A percentile compares a stretch with the other conserved stretches of the same genome.
phyloP scores from a whole-genome alignment of 257 asterid genomes.

The Striga asiatica region DNA sequence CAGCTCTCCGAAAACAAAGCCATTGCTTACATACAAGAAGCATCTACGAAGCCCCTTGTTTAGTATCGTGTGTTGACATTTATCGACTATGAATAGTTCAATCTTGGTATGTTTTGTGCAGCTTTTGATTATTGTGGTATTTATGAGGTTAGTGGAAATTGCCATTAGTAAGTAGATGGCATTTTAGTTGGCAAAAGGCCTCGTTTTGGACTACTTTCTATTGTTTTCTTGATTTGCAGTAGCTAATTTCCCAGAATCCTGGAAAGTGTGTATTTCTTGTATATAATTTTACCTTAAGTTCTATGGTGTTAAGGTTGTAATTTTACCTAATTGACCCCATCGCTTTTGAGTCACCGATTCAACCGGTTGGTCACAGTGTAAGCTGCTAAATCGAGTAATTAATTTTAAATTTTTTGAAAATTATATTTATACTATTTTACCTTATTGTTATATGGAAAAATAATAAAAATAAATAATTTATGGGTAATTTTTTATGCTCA shows the following conservation, averaged over 20 bases:
- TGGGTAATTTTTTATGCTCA: too few relatives aligned
- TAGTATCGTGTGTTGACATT: constrained; percentile 25
- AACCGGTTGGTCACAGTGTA: too few relatives aligned
- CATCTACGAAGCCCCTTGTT: constrained; percentile 30
- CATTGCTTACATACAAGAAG: constrained; percentile 48
- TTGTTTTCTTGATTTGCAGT: too few relatives aligned
- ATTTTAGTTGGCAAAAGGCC: neutral
- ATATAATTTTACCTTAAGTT: neutral
- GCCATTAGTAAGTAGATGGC: constrained; percentile 9
- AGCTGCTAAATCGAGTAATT: too few relatives aligned
- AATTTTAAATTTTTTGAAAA: too few relatives aligned
- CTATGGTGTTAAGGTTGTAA: too few relatives aligned
- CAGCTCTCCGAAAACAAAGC: constrained; percentile 76
- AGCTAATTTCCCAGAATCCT: constrained; percentile 2
- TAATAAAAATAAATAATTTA: too few relatives aligned
- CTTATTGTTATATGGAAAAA: too few relatives aligned
- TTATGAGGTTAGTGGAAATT: neutral
- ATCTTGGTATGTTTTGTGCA: constrained; percentile 15
- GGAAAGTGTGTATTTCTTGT: neutral
- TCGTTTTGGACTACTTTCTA: neutral
- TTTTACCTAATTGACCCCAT: too few relatives aligned
- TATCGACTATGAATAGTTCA: neutral
- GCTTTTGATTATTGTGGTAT: neutral
- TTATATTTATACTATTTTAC: too few relatives aligned
- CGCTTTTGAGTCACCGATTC: too few relatives aligned